Conservation (phyloP, 805 yeast species). For the Wickerhamiella qilinensis region DNA sequence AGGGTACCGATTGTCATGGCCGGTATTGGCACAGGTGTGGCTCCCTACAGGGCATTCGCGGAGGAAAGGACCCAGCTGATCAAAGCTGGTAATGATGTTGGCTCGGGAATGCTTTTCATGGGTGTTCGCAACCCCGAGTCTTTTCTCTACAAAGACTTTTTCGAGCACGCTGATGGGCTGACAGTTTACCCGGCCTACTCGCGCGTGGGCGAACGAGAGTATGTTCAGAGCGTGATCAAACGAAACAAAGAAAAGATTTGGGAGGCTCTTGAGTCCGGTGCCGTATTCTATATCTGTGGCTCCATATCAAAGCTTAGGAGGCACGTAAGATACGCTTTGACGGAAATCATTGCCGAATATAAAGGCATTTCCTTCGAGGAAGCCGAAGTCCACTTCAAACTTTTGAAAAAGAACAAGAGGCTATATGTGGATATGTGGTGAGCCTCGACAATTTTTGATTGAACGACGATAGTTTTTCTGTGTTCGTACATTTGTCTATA, state of each 20-base stretch:
- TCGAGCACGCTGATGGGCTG: neutral
- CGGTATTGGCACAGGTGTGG: slow-evolving; percentile 87
- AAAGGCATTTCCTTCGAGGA: slow-evolving; percentile 4
- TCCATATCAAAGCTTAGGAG: slow-evolving; percentile 10
- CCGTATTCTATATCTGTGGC: slow-evolving; percentile 12
- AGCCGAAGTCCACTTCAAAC: slow-evolving; percentile 8
- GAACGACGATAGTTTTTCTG: too few species aligned
- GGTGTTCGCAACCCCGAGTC: slow-evolving; percentile 11
- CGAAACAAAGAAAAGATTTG: slow-evolving; percentile 6
- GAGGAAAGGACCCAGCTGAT: slow-evolving; percentile 46
- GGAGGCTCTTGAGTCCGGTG: slow-evolving; percentile 8
- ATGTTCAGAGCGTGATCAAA: slow-evolving; percentile 6
- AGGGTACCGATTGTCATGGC: slow-evolving; percentile 56
- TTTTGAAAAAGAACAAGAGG: slow-evolving; percentile 14
- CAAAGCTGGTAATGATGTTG: slow-evolving; percentile 6
- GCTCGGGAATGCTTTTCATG: slow-evolving; percentile 8
- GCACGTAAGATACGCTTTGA: slow-evolving; percentile 6
- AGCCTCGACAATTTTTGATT: slow-evolving; percentile 41
- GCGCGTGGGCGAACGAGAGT: slow-evolving; percentile 3
- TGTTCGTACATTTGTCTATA: too few species aligned
- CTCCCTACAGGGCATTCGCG: slow-evolving; percentile 74
- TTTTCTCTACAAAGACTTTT: slow-evolving; percentile 8
- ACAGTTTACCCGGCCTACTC: slow-evolving; percentile 12
- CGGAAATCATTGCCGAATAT: slow-evolving; percentile 6
- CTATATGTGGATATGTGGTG: slow-evolving; percentile 32